Percentiles rank a stretch among this genome's conserved stretches.
Conservation (phyloP, 2,329 filamentous ascomycete species). For the Botrytis medusae region DNA sequence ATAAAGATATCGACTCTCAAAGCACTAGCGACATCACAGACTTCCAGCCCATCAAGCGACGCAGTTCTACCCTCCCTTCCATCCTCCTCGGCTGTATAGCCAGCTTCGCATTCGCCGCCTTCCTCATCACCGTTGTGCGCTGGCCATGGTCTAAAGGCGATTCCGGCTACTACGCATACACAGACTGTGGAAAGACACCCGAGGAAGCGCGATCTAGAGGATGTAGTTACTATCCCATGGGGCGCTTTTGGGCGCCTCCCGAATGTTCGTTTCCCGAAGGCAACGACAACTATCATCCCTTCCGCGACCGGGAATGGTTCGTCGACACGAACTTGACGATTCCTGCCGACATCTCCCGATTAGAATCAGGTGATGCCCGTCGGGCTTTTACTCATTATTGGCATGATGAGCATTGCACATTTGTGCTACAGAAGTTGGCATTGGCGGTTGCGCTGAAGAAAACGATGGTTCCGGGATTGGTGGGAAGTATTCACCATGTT, state of each 20-base stretch:
- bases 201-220: not conserved
- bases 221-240: slow-evolving; percentile 2
- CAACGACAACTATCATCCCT: slow-evolving; percentile 4
- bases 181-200: not conserved
- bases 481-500: not conserved
- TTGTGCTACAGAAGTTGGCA: no score
- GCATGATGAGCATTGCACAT: no score
- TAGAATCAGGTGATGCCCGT: no score
- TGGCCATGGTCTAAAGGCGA: not conserved
- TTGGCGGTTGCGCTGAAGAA: no score
- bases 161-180: not conserved
- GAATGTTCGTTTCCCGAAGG: not conserved
- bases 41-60: not conserved
- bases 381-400: no score
- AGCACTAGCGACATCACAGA: not conserved
- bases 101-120: not conserved
- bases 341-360: no score
- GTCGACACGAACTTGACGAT: not conserved
- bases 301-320: slow-evolving; percentile 5
- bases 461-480: slow-evolving; percentile 1
- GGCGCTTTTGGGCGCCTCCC: not conserved
- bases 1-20: not conserved
- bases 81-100: no score
- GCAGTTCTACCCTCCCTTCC: no score
- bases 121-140: not conserved